These are phyloP conservation scores for Plasmodium knowlesi DNA, from an alignment of 169 alveolate species.

Conservation along the genomic window DNA sequence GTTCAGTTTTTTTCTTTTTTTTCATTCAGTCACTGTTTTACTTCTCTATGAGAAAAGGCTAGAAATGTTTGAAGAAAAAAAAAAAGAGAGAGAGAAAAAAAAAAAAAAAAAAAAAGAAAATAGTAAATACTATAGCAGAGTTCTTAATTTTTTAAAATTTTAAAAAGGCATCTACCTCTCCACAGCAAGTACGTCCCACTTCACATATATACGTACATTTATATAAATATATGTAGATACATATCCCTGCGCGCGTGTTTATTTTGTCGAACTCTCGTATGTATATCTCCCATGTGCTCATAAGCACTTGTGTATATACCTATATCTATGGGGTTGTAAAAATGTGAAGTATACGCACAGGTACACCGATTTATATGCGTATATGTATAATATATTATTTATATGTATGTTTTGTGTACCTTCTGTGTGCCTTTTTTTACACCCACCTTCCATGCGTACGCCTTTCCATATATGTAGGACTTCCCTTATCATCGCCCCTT, in stretches of 20 bases:
- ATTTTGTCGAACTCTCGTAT: neutral
- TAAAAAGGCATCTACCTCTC: neutral
- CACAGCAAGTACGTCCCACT: neutral
- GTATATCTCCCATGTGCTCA: neutral
- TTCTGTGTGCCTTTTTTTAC: neutral
- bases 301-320: neutral
- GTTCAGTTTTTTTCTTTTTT: neutral
- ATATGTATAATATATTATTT: neutral
- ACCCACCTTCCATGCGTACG: no score
- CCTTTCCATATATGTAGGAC: neutral
- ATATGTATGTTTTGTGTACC: neutral
- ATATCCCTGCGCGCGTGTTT: neutral
- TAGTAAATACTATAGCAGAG: neutral
- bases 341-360: slow-evolving; percentile 1
- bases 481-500: neutral
- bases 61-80: neutral
- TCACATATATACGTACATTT: neutral
- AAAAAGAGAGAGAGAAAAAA: neutral
- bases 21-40: neutral
- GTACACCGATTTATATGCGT: neutral
- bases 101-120: neutral
- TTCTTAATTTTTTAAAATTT: neutral
- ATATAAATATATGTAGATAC: neutral
- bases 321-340: neutral
- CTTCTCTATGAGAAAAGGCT: neutral